Evolutionary conservation across 75 land plant species (phyloP).

Genomic region (Ceratopteris richardii): DNA sequence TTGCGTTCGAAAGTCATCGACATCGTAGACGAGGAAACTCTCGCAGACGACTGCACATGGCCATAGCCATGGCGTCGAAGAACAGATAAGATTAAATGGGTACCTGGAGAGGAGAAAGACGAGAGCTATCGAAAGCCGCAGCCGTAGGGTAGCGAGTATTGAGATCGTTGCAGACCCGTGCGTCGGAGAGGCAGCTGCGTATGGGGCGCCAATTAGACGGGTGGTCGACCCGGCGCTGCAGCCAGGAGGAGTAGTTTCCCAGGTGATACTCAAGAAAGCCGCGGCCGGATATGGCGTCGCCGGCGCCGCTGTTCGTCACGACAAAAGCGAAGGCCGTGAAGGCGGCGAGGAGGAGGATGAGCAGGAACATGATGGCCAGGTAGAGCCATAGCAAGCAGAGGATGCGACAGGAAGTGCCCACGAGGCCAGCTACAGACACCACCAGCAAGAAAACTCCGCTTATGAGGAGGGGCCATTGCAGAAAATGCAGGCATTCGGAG

Average conservation of each 20-base stretch:
- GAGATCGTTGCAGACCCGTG: slow-evolving; percentile 22
- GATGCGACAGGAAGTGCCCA: slow-evolving; percentile 19
- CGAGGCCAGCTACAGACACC: slow-evolving; percentile 16
- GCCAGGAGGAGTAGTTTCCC: slow-evolving; percentile 25
- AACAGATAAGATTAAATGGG: background rate
- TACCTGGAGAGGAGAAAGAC: slow-evolving; percentile 46
- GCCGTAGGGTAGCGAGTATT: background rate
- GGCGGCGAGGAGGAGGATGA: slow-evolving; percentile 16
- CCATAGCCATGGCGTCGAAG: no score
- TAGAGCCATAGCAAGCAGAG: slow-evolving; percentile 19
- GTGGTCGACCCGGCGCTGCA: slow-evolving; percentile 14
- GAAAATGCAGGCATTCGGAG: slow-evolving; percentile 25
- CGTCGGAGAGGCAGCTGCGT: slow-evolving; percentile 20
- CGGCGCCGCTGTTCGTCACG: slow-evolving; percentile 37
- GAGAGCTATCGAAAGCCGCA: slow-evolving; percentile 15
- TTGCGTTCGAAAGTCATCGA: no score
- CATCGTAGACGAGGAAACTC: no score
- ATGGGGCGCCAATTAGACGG: slow-evolving; percentile 13
- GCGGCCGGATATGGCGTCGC: slow-evolving; percentile 10
- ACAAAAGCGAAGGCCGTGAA: slow-evolving; percentile 25
- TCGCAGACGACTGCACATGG: no score
- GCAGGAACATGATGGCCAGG: slow-evolving; percentile 13
- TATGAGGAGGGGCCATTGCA: slow-evolving; percentile 22
- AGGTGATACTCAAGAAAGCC: slow-evolving; percentile 33
- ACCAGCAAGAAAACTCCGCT: slow-evolving; percentile 12